Percentiles rank a stretch among this genome's conserved stretches.
Evolutionary conservation across 2,329 filamentous ascomycete genomes (phyloP).

Genomic region (Trichoderma koningiopsis): DNA sequence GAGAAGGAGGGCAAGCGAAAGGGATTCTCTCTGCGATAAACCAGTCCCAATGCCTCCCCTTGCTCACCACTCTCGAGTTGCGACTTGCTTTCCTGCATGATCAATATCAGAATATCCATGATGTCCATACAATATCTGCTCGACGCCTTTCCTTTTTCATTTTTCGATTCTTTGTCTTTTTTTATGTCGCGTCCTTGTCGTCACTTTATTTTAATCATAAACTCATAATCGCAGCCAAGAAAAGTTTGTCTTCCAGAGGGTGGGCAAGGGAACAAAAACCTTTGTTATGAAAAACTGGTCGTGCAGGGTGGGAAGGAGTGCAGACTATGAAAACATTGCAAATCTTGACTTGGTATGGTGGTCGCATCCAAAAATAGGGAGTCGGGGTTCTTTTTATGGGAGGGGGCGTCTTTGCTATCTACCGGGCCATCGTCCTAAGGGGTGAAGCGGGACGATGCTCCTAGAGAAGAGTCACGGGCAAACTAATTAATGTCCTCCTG

Average conservation of each 20-base stretch:
- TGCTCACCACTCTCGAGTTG: conserved; percentile 27
- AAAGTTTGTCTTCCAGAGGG: conserved; percentile 39
- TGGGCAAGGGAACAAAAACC: conserved; percentile 36
- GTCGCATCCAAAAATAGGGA: conserved; percentile 10
- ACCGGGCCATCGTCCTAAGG: neutral
- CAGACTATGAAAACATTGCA: conserved; percentile 36
- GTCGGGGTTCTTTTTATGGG: conserved; percentile 6
- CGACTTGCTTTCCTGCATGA: conserved; percentile 45
- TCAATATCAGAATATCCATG: conserved; percentile 60
- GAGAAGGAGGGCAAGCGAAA: conserved; percentile 99
- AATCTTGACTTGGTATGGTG: conserved; percentile 24
- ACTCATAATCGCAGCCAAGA: conserved; percentile 43
- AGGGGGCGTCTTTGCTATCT: conserved; percentile 1
- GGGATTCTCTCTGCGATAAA: conserved; percentile 97
- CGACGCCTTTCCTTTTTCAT: conserved; percentile 52
- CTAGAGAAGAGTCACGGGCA: conserved; percentile 28
- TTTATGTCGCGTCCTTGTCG: conserved; percentile 41
- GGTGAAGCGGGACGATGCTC: conserved; percentile 27
- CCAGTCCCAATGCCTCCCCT: conserved; percentile 27
- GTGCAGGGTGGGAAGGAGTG: conserved; percentile 36
- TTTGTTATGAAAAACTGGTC: conserved; percentile 42
- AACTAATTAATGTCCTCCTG: conserved; percentile 29
- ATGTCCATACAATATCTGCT: conserved; percentile 62
- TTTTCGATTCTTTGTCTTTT: conserved; percentile 45
- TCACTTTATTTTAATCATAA: conserved; percentile 45